A percentile compares a stretch with the other conserved stretches of the same genome.
Evolutionary conservation across 2,329 filamentous ascomycete genomes (phyloP).

Genomic region (Dactylella cylindrospora): DNA sequence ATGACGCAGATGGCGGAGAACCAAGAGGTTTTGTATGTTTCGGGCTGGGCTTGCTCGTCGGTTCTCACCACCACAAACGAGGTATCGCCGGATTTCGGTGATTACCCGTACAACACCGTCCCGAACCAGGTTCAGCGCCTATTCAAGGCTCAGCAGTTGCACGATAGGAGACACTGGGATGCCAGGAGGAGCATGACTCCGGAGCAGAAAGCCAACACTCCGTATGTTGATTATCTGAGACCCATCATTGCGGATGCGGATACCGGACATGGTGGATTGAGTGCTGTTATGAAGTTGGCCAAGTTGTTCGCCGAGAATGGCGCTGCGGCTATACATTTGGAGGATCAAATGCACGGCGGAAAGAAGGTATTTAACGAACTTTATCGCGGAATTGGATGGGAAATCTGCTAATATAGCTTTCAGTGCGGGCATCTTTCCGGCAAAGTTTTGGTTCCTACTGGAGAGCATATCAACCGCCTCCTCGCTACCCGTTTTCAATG

Average conservation of each 20-base stretch:
- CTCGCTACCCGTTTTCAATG: conserved; percentile 92
- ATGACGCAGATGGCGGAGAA: conserved; percentile 98
- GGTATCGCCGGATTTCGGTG: conserved; percentile 94
- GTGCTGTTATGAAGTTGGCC: conserved; percentile 89
- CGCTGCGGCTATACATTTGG: conserved; percentile 93
- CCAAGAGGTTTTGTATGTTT: conserved; percentile 94
- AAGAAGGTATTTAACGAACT: conserved; percentile 65
- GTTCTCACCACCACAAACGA: conserved; percentile 93
- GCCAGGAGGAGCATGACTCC: conserved; percentile 73
- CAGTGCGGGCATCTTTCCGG: conserved; percentile 88
- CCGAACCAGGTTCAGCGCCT: conserved; percentile 96
- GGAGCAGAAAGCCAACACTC: conserved; percentile 71
- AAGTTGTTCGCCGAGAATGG: conserved; percentile 98
- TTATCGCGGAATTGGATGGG: neutral
- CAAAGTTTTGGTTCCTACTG: conserved; percentile 89
- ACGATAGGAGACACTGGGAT: conserved; percentile 95
- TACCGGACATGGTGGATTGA: conserved; percentile 89
- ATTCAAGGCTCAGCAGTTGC: conserved; percentile 94
- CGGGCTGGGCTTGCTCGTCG: conserved; percentile 95
- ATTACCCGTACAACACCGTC: conserved; percentile 98
- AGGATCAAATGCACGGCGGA: conserved; percentile 94
- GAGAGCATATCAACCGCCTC: conserved; percentile 94
- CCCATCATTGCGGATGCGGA: conserved; percentile 97
- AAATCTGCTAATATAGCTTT: conserved; percentile 1
- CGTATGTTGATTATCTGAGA: conserved; percentile 87